These are phyloP conservation scores for Jackrogersella minutella DNA, from an alignment of 495 filamentous ascomycete genomes.

Conservation along the genomic window DNA sequence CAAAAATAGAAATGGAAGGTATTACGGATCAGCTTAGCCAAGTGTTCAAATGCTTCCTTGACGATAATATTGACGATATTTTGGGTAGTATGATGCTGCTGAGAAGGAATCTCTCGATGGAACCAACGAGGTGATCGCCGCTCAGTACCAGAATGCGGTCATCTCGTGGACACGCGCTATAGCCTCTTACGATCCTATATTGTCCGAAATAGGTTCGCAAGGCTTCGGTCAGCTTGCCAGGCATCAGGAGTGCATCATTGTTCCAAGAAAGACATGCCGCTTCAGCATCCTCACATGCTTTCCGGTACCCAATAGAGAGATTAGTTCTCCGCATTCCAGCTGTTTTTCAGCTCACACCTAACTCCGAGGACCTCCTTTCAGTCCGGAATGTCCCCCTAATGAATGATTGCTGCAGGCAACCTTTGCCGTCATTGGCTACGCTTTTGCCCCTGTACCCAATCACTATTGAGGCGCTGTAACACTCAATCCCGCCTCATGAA, in stretches of 20 bases:
- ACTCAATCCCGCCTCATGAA: constrained; percentile 36
- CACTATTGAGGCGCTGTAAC: constrained; percentile 4
- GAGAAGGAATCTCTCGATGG: not conserved
- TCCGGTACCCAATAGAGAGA: constrained; percentile 27
- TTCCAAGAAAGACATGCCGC: constrained; percentile 11
- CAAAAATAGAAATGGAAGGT: not conserved
- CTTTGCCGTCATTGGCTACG: constrained; percentile 39
- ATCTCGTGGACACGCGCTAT: not conserved
- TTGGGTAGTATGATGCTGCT: not conserved
- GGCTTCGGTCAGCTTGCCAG: constrained; percentile 6
- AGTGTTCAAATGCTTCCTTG: not conserved
- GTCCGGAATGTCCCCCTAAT: constrained; percentile 36
- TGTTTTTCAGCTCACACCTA: constrained; percentile 42
- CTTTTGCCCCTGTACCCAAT: constrained; percentile 28
- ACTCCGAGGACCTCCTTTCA: constrained; percentile 39
- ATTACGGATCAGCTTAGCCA: constrained; percentile 6
- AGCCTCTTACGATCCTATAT: constrained; percentile 1
- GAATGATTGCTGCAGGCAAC: constrained; percentile 40
- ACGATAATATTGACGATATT: constrained; percentile 1
- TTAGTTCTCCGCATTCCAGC: constrained; percentile 40
- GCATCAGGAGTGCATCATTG: constrained; percentile 16
- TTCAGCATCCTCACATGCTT: constrained; percentile 16
- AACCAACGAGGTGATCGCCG: constrained; percentile 13
- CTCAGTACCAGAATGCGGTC: constrained; percentile 7
- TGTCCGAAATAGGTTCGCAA: constrained; percentile 1